A percentile compares a stretch with the other conserved stretches of the same genome.
Conservation (phyloP, 192 early-diverging fungal genomes). For the Gamsiella multidivaricata region DNA sequence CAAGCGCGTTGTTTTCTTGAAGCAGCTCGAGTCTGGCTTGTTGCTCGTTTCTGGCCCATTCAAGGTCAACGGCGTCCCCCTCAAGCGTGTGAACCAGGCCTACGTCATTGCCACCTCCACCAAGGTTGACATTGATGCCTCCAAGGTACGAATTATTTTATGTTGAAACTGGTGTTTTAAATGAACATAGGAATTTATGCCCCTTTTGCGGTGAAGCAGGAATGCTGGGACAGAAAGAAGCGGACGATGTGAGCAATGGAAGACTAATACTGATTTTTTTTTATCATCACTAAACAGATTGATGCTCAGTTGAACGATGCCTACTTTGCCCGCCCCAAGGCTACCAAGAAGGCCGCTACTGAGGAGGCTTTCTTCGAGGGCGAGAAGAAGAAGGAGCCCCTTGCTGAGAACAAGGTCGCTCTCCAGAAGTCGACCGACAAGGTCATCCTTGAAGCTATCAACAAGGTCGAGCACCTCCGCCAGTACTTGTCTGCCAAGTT, state of each 20-base stretch:
- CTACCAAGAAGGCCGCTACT: slow-evolving; percentile 77
- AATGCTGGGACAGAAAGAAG: no score
- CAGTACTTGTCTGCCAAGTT: slow-evolving; percentile 92
- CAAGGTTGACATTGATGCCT: slow-evolving; percentile 90
- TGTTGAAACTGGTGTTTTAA: slow-evolving; percentile 52
- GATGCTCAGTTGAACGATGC: slow-evolving; percentile 90
- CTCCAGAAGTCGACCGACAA: slow-evolving; percentile 95
- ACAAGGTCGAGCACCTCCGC: slow-evolving; percentile 87
- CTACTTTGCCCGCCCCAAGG: slow-evolving; percentile 91
- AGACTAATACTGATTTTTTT: slow-evolving; percentile 93
- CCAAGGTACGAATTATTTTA: slow-evolving; percentile 60
- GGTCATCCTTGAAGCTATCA: slow-evolving; percentile 78
- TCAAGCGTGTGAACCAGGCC: slow-evolving; percentile 98
- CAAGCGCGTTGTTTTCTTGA: slow-evolving; percentile 99
- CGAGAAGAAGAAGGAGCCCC: slow-evolving; percentile 79
- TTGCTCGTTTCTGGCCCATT: slow-evolving; percentile 97
- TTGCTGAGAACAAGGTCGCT: slow-evolving; percentile 80
- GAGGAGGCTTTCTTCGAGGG: slow-evolving; percentile 93
- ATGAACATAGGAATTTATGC: no score
- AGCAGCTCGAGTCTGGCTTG: slow-evolving; percentile 94
- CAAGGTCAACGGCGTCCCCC: slow-evolving; percentile 98
- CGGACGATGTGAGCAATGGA: no score
- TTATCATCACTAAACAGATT: slow-evolving; percentile 46
- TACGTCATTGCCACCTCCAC: slow-evolving; percentile 99
- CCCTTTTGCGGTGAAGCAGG: no score